These are phyloP conservation scores for Moringa oleifera DNA, from an alignment of 345 rosid species.

Conservation along the genomic window DNA sequence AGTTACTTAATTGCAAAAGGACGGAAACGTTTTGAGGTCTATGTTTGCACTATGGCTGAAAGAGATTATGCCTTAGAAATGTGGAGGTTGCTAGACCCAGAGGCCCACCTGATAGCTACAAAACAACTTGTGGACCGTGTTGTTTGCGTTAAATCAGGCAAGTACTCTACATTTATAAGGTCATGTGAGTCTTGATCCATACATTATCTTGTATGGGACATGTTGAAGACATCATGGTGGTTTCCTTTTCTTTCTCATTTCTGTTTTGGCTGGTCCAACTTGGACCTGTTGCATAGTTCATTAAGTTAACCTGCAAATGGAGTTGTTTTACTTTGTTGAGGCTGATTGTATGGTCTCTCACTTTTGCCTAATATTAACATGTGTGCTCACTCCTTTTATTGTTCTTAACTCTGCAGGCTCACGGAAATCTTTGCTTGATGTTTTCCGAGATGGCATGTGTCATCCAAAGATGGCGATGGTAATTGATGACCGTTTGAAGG, in stretches of 20 bases:
- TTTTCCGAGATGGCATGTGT: constrained; percentile 80
- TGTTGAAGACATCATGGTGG: no score
- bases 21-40: constrained; percentile 95
- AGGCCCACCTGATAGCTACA: constrained; percentile 62
- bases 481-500: constrained; percentile 93
- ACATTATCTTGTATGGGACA: not conserved
- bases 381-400: constrained; percentile 12
- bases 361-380: not conserved
- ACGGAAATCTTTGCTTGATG: constrained; percentile 75
- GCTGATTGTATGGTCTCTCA: not conserved
- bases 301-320: not conserved
- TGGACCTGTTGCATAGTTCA: not conserved
- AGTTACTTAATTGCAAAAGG: constrained; percentile 90
- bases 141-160: constrained; percentile 94
- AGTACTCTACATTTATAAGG: constrained; percentile 10
- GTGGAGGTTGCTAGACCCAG: constrained; percentile 99
- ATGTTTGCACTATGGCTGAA: constrained; percentile 99
- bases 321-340: not conserved
- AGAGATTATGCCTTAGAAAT: constrained; percentile 98
- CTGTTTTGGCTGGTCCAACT: not conserved
- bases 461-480: constrained; percentile 99
- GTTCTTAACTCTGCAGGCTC: constrained; percentile 45
- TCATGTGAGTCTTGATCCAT: constrained; percentile 2
- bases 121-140: constrained; percentile 77
- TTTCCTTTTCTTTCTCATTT: not conserved